Evolutionary conservation across 2,329 filamentous ascomycete species (phyloP).

Genomic region (Trichophyton rubrum): DNA sequence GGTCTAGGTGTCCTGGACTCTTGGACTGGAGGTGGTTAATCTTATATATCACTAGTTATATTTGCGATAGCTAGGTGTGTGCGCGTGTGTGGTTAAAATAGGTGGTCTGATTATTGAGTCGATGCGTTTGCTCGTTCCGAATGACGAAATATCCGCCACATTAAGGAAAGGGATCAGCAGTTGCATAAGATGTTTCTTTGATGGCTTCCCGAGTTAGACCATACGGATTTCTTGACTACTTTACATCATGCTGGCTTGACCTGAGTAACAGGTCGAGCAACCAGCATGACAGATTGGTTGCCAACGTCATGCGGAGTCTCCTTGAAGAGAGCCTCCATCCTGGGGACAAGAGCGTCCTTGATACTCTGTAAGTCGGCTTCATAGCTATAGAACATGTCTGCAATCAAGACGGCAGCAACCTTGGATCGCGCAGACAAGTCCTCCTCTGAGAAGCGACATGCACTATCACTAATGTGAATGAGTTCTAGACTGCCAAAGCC

Average conservation of each 20-base stretch:
- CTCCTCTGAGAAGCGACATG: background rate
- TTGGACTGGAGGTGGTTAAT: no score
- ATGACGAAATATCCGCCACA: background rate
- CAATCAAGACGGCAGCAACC: background rate
- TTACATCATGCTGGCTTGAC: background rate
- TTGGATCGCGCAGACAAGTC: background rate
- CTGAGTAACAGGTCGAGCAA: background rate
- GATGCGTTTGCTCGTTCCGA: background rate
- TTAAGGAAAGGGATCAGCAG: no score
- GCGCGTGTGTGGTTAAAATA: background rate
- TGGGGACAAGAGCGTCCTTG: constrained; percentile 4
- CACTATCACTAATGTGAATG: background rate
- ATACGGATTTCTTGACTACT: background rate
- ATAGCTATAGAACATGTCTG: background rate
- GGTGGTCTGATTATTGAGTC: background rate
- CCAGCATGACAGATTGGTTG: background rate
- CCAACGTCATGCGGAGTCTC: background rate
- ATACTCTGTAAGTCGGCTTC: background rate
- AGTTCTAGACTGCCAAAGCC: constrained; percentile 1
- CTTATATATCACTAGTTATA: no score
- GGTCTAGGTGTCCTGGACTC: no score
- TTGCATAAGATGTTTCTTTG: background rate
- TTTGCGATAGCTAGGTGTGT: no score
- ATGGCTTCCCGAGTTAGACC: background rate
- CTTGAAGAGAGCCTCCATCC: constrained; percentile 1